Percentiles rank a stretch among this genome's conserved stretches.
Evolutionary conservation across 1,284 basidiomycete species (phyloP).

Genomic region (Mycosarcoma maydis): DNA sequence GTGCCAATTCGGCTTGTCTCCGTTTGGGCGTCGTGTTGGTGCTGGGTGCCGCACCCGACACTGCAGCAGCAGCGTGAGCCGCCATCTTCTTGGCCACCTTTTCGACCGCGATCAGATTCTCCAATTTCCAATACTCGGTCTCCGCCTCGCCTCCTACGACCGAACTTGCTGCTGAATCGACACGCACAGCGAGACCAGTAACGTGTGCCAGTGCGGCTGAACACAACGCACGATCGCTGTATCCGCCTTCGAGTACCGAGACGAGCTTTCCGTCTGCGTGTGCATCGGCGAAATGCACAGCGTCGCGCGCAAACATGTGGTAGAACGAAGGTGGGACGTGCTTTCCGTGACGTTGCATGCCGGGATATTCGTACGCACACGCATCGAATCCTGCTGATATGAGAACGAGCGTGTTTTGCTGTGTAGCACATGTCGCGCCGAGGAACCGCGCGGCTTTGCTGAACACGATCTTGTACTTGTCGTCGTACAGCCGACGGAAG

Average conservation of each 20-base stretch:
- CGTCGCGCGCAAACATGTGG: constrained; percentile 81
- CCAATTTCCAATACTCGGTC: constrained; percentile 46
- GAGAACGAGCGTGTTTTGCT: constrained; percentile 78
- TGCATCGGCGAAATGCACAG: constrained; percentile 75
- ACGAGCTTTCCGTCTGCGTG: constrained; percentile 79
- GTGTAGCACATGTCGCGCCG: constrained; percentile 74
- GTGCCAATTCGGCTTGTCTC: constrained; percentile 34
- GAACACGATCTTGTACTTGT: constrained; percentile 78
- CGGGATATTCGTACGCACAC: constrained; percentile 86
- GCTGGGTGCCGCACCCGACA: not conserved
- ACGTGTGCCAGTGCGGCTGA: constrained; percentile 71
- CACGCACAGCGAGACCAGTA: constrained; percentile 32
- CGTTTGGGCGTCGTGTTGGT: constrained; percentile 38
- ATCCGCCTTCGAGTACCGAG: constrained; percentile 92
- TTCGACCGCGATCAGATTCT: constrained; percentile 51
- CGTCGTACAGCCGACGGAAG: constrained; percentile 81
- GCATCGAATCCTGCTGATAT: constrained; percentile 83
- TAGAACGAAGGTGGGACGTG: constrained; percentile 89
- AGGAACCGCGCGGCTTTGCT: constrained; percentile 79
- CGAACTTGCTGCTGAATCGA: not conserved
- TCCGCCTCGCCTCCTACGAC: not conserved
- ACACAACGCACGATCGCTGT: constrained; percentile 81
- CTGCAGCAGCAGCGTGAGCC: constrained; percentile 27
- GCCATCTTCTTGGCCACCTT: constrained; percentile 55
- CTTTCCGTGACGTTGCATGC: constrained; percentile 92